Conservation (phyloP, 106 monocot species). For the Dioscorea alata region DNA sequence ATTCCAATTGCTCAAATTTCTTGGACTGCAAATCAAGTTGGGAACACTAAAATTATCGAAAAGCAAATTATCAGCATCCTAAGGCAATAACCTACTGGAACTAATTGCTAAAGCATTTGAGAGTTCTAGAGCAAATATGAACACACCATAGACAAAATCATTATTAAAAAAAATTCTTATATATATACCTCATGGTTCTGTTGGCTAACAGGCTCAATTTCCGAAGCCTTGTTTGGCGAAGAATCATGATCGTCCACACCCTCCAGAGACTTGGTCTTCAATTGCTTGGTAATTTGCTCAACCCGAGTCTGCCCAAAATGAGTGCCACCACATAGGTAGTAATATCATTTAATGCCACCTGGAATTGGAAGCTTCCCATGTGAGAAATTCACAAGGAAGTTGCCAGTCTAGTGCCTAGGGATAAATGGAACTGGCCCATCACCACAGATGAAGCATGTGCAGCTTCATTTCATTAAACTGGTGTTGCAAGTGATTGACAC, state of each 20-base stretch:
- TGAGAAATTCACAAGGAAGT: slow-evolving; percentile 49
- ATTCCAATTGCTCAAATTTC: slow-evolving; percentile 48
- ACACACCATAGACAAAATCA: no score
- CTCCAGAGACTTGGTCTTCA: slow-evolving; percentile 59
- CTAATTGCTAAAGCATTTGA: no score
- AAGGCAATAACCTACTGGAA: no score
- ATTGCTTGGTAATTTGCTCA: slow-evolving; percentile 77
- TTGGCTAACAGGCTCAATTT: slow-evolving; percentile 25
- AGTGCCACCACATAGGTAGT: slow-evolving; percentile 68
- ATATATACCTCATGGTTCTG: slow-evolving; percentile 38
- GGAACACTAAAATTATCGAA: no score
- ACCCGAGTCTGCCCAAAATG: slow-evolving; percentile 85
- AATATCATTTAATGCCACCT: slow-evolving; percentile 89
- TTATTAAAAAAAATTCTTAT: neutral
- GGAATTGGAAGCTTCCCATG: slow-evolving; percentile 70
- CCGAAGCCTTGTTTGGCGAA: slow-evolving; percentile 28
- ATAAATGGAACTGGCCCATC: slow-evolving; percentile 10
- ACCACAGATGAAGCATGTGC: slow-evolving; percentile 6
- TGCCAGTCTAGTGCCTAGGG: slow-evolving; percentile 8
- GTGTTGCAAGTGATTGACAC: neutral
- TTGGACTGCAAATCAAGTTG: slow-evolving; percentile 25
- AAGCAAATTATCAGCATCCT: no score
- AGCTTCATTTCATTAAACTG: slow-evolving; percentile 5
- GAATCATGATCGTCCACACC: slow-evolving; percentile 39
- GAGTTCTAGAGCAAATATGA: no score